Evolutionary conservation across 306 rosid species (phyloP).

Genomic region (Prunus mume): DNA sequence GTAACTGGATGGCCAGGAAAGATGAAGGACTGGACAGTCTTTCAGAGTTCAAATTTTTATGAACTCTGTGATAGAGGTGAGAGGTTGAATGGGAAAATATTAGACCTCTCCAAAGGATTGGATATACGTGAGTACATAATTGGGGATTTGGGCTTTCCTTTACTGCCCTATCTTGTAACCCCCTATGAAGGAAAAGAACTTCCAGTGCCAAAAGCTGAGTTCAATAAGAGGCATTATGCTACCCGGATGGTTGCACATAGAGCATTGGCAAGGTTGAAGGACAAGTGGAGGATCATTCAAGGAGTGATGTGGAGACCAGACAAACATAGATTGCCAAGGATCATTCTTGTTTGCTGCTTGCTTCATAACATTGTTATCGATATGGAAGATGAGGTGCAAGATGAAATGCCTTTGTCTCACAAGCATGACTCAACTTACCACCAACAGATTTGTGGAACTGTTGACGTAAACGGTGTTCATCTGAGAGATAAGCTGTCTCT

Average conservation of each 20-base stretch:
- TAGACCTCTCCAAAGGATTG: slow-evolving; percentile 45
- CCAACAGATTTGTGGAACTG: slow-evolving; percentile 61
- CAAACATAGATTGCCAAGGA: slow-evolving; percentile 82
- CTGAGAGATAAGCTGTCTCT: slow-evolving; percentile 62
- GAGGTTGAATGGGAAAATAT: slow-evolving; percentile 58
- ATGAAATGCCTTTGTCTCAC: slow-evolving; percentile 45
- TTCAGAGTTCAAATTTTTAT: slow-evolving; percentile 62
- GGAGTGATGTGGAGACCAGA: slow-evolving; percentile 98
- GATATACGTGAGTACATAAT: slow-evolving; percentile 72
- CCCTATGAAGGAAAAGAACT: slow-evolving; percentile 78
- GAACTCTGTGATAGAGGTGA: slow-evolving; percentile 61
- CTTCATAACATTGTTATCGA: slow-evolving; percentile 88
- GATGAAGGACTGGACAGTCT: slow-evolving; percentile 62
- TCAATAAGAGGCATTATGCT: slow-evolving; percentile 59
- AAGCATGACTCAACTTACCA: slow-evolving; percentile 68
- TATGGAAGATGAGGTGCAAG: slow-evolving; percentile 56
- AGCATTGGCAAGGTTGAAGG: slow-evolving; percentile 75
- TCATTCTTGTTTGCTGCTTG: slow-evolving; percentile 83
- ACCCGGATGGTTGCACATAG: slow-evolving; percentile 67
- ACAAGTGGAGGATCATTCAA: slow-evolving; percentile 81
- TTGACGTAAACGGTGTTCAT: slow-evolving; percentile 55
- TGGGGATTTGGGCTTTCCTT: slow-evolving; percentile 84
- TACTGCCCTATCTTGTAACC: slow-evolving; percentile 68
- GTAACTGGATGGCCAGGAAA: slow-evolving; percentile 87
- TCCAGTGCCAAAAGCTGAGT: slow-evolving; percentile 45